Evolutionary conservation across 2,329 filamentous ascomycete species (phyloP), one percentile per base, ranked within the genome.

Genomic region (Exophiala bonariae): DNA sequence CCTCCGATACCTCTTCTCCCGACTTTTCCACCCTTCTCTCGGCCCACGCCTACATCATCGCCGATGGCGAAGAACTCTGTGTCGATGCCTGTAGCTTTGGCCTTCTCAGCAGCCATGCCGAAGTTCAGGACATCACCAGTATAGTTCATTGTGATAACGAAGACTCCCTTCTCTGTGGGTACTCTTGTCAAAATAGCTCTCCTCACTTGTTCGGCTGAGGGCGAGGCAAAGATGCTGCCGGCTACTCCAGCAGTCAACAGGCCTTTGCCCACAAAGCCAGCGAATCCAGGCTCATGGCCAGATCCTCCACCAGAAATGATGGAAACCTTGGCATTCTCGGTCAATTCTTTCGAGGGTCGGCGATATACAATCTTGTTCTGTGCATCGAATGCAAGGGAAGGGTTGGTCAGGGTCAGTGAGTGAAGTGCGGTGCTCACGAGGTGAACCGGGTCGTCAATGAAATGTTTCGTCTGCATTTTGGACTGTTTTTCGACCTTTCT

Each of bases 101-200:
- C 90, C 73, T 96, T 96, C 68, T 96, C 92, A 7, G 93, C 88
- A 1, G 86, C 91, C 79, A 96, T 86, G 45, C 90, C 91, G 64
- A 96, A 96, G 71, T 96, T 95, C 58, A 96, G 78, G 44, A 96
- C 81, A 65, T 91, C 87, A 30, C 87, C 87, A 1, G 89, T 95
- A 68, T 95, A 95, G 67, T 96, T 96, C 88, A 95, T 55, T 22
- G 95, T 87, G 4, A 91, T 85, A n/a, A 96, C 86, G 32, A 96
- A 67, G 1, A 96, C 86, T 18, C 91, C 92, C 52, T 81, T 79
- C 35, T 79, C 76, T 3, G 79, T 78, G 51, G 87, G 82, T 3
- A 95, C 86, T 16, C 87, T 78, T 33, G 82, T 79, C 62, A 85
- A 80, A 43, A 95, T 85, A 49, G 84, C 89, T 56, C 80, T 76